Conservation (phyloP, 768 basidiomycete genomes). For the Russula griseocarnosa region DNA sequence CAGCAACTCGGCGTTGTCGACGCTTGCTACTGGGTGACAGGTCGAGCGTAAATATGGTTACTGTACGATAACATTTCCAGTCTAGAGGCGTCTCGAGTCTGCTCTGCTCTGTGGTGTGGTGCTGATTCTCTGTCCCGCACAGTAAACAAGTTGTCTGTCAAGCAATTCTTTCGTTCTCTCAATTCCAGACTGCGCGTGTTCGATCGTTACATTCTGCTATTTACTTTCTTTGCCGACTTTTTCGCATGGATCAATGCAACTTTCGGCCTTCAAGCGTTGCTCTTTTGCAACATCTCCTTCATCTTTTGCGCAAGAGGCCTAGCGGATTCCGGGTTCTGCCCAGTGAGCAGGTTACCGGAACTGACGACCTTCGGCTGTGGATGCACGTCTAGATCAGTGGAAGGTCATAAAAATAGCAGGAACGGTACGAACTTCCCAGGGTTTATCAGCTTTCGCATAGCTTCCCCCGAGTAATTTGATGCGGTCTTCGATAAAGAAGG, state of each 20-base stretch:
- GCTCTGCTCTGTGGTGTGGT: background rate
- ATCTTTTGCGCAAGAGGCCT: slow-evolving; percentile 52
- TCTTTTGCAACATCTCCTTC: slow-evolving; percentile 44
- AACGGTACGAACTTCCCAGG: slow-evolving; percentile 46
- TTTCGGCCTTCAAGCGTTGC: background rate
- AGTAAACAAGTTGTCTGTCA: background rate
- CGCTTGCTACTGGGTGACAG: background rate
- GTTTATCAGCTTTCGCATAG: slow-evolving; percentile 53
- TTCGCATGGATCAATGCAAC: background rate
- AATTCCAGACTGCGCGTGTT: background rate
- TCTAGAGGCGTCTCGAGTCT: background rate
- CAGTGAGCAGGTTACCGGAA: slow-evolving; percentile 61
- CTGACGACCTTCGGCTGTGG: slow-evolving; percentile 47
- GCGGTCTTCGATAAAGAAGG: slow-evolving; percentile 68
- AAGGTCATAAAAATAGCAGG: slow-evolving; percentile 30
- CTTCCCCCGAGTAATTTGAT: slow-evolving; percentile 61
- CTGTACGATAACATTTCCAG: background rate
- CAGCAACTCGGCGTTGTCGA: background rate
- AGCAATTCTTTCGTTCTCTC: background rate
- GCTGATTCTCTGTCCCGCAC: background rate
- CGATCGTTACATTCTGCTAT: background rate
- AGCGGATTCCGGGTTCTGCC: slow-evolving; percentile 73
- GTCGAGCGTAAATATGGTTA: too few species aligned
- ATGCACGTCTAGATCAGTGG: background rate
- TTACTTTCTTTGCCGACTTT: too few species aligned